These are phyloP conservation scores for Mycena rebaudengoi DNA, from an alignment of 768 basidiomycete species.

Conservation along the genomic window DNA sequence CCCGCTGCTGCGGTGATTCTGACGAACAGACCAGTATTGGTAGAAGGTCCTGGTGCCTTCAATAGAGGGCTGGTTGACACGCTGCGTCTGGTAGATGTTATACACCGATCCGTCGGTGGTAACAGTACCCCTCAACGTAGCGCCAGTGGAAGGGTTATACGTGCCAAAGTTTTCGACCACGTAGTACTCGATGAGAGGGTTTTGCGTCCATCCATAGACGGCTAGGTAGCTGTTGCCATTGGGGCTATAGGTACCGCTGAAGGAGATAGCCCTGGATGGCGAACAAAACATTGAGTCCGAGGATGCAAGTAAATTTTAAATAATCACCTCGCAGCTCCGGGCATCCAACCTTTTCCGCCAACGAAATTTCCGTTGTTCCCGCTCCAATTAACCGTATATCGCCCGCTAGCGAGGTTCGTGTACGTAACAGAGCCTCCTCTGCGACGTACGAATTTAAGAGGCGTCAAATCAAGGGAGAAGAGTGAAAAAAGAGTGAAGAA, in stretches of 20 bases:
- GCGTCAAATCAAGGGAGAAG: too few species aligned
- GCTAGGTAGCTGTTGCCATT: constrained; percentile 53
- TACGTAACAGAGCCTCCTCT: constrained; percentile 8
- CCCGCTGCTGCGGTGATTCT: constrained; percentile 43
- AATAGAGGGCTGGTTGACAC: constrained; percentile 52
- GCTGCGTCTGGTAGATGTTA: constrained; percentile 48
- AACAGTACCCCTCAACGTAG: constrained; percentile 46
- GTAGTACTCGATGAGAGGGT: constrained; percentile 58
- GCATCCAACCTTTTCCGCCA: constrained; percentile 42
- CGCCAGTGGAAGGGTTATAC: constrained; percentile 47
- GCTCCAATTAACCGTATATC: constrained; percentile 1
- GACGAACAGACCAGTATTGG: constrained; percentile 57
- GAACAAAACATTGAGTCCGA: neutral
- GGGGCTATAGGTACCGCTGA: constrained; percentile 45
- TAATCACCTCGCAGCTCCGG: constrained; percentile 41
- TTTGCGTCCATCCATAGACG: constrained; percentile 57
- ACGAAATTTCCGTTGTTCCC: constrained; percentile 10
- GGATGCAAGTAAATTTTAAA: neutral
- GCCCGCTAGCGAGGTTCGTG: constrained; percentile 1
- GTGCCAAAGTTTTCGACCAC: constrained; percentile 51
- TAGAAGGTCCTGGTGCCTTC: constrained; percentile 52
- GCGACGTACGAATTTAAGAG: too few species aligned
- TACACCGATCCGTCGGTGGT: constrained; percentile 53
- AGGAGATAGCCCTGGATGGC: constrained; percentile 42
- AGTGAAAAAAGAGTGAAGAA: too few species aligned